These are phyloP conservation scores for Juncus effusus DNA, from an alignment of 176 grass and related monocot genomes.

Conservation along the genomic window DNA sequence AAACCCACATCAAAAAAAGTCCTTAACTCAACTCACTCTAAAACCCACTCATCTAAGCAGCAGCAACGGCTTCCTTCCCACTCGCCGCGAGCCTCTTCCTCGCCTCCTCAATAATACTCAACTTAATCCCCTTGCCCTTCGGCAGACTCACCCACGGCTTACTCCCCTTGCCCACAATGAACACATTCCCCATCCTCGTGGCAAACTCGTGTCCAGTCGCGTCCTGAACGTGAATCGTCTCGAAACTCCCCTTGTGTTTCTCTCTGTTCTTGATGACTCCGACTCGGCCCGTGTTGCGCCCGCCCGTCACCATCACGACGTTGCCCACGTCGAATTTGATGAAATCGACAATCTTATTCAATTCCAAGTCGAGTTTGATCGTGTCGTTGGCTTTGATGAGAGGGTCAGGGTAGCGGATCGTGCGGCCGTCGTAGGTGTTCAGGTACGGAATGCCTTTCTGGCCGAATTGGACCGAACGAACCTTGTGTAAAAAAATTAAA, in stretches of 20 bases:
- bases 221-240: constrained; percentile 36
- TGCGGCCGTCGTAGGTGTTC: constrained; percentile 41
- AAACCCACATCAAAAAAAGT: too few species aligned
- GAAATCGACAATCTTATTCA: constrained; percentile 43
- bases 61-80: constrained; percentile 13
- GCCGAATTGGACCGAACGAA: constrained; percentile 43
- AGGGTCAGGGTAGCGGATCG: constrained; percentile 44
- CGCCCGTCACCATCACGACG: constrained; percentile 46
- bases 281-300: constrained; percentile 42
- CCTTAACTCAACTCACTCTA: too few species aligned
- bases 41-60: neutral
- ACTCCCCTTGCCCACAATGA: constrained; percentile 41
- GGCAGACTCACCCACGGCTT: constrained; percentile 43
- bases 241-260: constrained; percentile 24
- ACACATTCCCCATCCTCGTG: constrained; percentile 24
- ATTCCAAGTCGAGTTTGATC: constrained; percentile 42
- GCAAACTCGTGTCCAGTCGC: constrained; percentile 41
- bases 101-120: constrained; percentile 22
- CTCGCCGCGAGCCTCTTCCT: constrained; percentile 35
- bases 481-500: constrained; percentile 34
- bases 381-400: constrained; percentile 49
- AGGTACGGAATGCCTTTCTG: constrained; percentile 49
- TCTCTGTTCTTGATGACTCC: constrained; percentile 49
- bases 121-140: constrained; percentile 41
- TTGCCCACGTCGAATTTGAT: constrained; percentile 52